Conservation (phyloP, 441 rosid species). For the Gossypium schwendimanii region DNA sequence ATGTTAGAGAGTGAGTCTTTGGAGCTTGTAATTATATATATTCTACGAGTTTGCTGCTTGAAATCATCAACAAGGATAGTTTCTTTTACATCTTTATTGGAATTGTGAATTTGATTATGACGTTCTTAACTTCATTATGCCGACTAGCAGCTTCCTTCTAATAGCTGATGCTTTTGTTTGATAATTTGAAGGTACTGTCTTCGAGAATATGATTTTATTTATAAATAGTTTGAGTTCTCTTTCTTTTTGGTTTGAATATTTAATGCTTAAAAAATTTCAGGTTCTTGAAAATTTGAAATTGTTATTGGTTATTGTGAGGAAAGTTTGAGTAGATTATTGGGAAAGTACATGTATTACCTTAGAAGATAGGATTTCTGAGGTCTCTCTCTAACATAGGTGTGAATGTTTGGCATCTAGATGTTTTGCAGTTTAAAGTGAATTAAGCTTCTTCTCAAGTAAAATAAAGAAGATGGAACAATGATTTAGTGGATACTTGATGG, state of each 20-base stretch:
- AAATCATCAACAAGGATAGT: not conserved
- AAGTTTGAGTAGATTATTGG: not conserved
- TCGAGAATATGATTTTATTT: not conserved
- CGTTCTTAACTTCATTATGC: not conserved
- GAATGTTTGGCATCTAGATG: not conserved
- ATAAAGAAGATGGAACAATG: not conserved
- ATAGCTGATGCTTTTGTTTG: not conserved
- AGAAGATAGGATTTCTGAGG: not conserved
- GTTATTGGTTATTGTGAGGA: not conserved
- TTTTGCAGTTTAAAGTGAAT: not conserved
- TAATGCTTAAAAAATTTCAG: not conserved
- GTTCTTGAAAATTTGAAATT: not conserved
- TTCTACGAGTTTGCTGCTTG: not conserved
- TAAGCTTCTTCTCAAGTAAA: conserved; percentile 1
- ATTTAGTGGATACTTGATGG: not conserved
- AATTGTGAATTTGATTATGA: not conserved
- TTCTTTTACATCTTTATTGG: not conserved
- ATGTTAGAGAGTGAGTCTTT: not conserved
- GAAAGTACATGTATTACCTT: not conserved
- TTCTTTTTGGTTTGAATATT: not conserved
- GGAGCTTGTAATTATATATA: not conserved
- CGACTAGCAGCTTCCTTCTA: not conserved
- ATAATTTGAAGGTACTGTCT: not conserved
- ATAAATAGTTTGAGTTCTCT: not conserved
- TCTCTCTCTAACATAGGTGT: not conserved